Evolutionary conservation across 75 land plant species (phyloP).

Genomic region (Cupressus sempervirens): DNA sequence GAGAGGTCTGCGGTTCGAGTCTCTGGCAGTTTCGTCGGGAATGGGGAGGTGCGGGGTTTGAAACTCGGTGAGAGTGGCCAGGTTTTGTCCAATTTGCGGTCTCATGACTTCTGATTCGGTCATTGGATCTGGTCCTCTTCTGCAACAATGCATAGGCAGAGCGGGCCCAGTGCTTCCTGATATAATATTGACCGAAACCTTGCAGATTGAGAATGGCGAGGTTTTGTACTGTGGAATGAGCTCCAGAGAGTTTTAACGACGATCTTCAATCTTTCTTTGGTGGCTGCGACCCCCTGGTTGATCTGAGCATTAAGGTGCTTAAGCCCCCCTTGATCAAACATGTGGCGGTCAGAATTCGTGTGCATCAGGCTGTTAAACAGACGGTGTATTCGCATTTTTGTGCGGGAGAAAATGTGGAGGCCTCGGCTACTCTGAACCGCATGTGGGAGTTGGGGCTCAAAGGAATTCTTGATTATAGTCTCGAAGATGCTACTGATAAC

Average conservation of each 20-base stretch:
- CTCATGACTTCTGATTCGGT: not conserved
- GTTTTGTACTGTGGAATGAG: not conserved
- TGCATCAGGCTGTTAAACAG: slow-evolving; percentile 26
- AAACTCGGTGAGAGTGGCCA: not conserved
- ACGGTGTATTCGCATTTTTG: slow-evolving; percentile 75
- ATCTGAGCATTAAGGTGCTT: slow-evolving; percentile 58
- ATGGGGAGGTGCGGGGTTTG: not conserved
- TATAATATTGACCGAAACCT: not conserved
- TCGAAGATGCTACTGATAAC: slow-evolving; percentile 66
- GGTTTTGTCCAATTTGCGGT: not conserved
- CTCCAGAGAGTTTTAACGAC: slow-evolving; percentile 40
- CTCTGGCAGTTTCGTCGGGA: not conserved
- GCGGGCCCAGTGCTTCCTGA: not conserved
- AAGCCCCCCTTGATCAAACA: slow-evolving; percentile 40
- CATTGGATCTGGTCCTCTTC: not conserved
- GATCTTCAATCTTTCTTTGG: slow-evolving; percentile 33
- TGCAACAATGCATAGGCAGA: not conserved
- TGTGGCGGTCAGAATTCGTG: slow-evolving; percentile 16
- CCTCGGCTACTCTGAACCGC: slow-evolving; percentile 28
- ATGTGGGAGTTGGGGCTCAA: slow-evolving; percentile 59
- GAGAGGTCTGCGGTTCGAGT: not conserved
- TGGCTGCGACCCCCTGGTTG: slow-evolving; percentile 66
- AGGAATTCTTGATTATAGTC: slow-evolving; percentile 59
- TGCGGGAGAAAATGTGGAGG: slow-evolving; percentile 66
- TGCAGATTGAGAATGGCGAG: slow-evolving; percentile 1